A percentile compares a stretch with the other conserved stretches of the same genome.
Evolutionary conservation across 805 yeast species (phyloP).

Genomic region (Candida pseudofarinosa): DNA sequence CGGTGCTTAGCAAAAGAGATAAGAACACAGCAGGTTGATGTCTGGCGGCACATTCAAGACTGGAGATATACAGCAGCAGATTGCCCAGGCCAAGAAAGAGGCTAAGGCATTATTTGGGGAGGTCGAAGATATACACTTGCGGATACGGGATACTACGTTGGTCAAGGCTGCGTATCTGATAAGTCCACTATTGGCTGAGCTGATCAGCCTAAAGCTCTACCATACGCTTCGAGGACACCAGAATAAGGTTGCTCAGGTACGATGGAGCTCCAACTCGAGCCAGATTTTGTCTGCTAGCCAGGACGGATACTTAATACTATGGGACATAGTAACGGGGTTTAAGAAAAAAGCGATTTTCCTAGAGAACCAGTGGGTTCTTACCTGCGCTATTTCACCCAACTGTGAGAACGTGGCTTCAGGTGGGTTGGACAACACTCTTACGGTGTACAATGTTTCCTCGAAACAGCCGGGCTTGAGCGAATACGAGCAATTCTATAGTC

Average conservation of each 20-base stretch:
- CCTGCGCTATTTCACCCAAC: constrained; percentile 69
- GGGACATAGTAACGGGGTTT: constrained; percentile 75
- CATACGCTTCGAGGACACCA: constrained; percentile 58
- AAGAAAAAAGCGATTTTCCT: constrained; percentile 68
- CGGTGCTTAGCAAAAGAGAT: not conserved
- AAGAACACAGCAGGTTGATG: no score
- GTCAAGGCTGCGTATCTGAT: constrained; percentile 33
- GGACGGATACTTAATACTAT: constrained; percentile 78
- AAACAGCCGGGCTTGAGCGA: not conserved
- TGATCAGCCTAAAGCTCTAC: constrained; percentile 26
- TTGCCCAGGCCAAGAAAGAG: constrained; percentile 37
- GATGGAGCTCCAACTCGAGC: constrained; percentile 65
- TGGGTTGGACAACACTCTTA: constrained; percentile 77
- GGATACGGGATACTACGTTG: constrained; percentile 45
- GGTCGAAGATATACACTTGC: constrained; percentile 40
- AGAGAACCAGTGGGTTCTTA: constrained; percentile 74
- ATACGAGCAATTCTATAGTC: constrained; percentile 8
- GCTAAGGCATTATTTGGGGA: constrained; percentile 47
- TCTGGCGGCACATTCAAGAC: not conserved
- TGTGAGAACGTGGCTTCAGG: constrained; percentile 70
- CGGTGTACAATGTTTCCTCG: constrained; percentile 48
- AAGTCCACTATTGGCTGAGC: constrained; percentile 26
- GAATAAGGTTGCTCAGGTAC: constrained; percentile 64
- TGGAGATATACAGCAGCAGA: constrained; percentile 7
- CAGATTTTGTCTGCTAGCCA: constrained; percentile 71